Conservation (phyloP, 2,329 filamentous ascomycete species). For the Thelonectria discophora region DNA sequence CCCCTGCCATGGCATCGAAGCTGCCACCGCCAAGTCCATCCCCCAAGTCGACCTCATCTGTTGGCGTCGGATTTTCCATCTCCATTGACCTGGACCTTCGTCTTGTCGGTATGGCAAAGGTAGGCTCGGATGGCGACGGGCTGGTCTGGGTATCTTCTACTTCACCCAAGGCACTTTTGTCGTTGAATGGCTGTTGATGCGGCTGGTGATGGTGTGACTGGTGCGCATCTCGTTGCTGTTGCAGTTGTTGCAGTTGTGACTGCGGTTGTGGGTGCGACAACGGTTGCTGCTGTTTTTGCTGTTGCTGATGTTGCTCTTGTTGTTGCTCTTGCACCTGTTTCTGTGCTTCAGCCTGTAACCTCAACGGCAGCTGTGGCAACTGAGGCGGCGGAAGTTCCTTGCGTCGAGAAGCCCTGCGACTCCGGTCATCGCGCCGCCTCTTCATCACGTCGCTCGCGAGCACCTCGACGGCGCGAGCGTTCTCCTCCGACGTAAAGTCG, state of each 20-base stretch:
- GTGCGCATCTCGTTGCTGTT: background rate
- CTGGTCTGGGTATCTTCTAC: background rate
- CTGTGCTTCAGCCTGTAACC: background rate
- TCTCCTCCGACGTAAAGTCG: constrained; percentile 63
- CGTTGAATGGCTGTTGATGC: constrained; percentile 3
- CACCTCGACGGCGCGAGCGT: constrained; percentile 73
- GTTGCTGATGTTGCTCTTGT: background rate
- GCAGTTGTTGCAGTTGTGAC: background rate
- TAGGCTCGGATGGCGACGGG: background rate
- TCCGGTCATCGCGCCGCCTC: constrained; percentile 73
- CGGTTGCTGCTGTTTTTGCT: background rate
- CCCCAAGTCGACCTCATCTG: constrained; percentile 31
- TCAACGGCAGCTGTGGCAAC: constrained; percentile 1
- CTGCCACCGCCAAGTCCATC: constrained; percentile 32
- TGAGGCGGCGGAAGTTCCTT: constrained; percentile 7
- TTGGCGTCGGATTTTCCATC: constrained; percentile 23
- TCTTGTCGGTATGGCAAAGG: constrained; percentile 15
- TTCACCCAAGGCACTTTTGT: background rate
- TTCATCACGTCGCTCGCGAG: constrained; percentile 82
- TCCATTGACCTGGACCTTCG: constrained; percentile 28
- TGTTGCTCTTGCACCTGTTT: constrained; percentile 2
- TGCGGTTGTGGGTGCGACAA: background rate
- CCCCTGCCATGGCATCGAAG: constrained; percentile 40
- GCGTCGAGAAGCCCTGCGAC: constrained; percentile 57
- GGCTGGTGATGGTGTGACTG: constrained; percentile 1